Percentiles rank a stretch among this genome's conserved stretches.
Conservation (phyloP, 257 asterid species). For the Forsythia viridissima region DNA sequence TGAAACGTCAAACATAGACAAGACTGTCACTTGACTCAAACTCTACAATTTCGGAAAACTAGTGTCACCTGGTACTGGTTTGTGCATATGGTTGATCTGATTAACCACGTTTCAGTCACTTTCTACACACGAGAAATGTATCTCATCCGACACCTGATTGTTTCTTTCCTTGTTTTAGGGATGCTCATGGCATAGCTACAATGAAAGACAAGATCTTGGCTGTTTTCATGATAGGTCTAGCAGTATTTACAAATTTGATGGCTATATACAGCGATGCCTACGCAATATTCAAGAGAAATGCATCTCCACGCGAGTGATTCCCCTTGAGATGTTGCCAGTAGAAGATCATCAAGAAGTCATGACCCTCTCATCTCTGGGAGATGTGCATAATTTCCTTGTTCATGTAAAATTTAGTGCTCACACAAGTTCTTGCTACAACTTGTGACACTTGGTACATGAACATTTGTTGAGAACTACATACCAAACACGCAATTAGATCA, state of each 20-base stretch:
- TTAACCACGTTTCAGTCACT: background rate
- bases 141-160: background rate
- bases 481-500: background rate
- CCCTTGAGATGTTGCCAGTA: background rate
- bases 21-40: no score
- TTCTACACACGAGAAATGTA: background rate
- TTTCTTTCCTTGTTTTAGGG: constrained; percentile 39
- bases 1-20: no score
- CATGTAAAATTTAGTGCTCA: no score
- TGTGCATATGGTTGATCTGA: no score
- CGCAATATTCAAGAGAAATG: constrained; percentile 29
- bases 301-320: constrained; percentile 24
- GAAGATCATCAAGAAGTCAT: background rate
- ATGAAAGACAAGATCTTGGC: constrained; percentile 44
- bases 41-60: no score
- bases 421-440: no score
- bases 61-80: background rate
- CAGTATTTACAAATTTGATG: constrained; percentile 47
- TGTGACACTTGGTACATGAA: background rate
- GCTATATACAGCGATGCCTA: constrained; percentile 53
- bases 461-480: background rate
- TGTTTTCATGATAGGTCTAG: constrained; percentile 49
- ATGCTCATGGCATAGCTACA: constrained; percentile 35
- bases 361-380: no score
- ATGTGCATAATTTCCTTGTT: no score